Percentiles rank a stretch among this genome's conserved stretches.
Conservation (phyloP, 768 basidiomycete genomes). For the Xanthoconium purpureum region DNA sequence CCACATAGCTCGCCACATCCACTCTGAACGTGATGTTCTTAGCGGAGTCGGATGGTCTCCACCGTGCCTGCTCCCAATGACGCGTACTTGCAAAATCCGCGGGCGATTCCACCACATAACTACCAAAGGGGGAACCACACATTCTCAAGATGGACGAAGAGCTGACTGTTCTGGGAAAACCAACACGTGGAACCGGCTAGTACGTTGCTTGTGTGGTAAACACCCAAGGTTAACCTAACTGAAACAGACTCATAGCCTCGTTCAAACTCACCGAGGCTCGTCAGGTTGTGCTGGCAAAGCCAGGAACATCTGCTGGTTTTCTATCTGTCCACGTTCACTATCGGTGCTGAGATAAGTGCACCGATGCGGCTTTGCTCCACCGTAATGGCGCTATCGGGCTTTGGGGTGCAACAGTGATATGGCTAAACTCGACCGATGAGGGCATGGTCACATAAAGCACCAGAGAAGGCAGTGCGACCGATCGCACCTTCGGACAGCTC, state of each 20-base stretch:
- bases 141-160: constrained; percentile 15
- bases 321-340: neutral
- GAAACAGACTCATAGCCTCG: constrained; percentile 14
- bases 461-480: neutral
- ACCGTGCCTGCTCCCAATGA: constrained; percentile 17
- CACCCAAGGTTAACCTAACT: constrained; percentile 19
- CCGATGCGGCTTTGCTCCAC: no score
- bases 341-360: neutral
- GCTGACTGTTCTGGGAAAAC: constrained; percentile 20
- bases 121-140: constrained; percentile 9
- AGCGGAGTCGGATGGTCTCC: neutral
- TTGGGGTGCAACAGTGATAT: neutral
- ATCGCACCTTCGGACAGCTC: no score
- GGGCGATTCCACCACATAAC: constrained; percentile 10
- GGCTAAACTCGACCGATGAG: neutral
- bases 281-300: neutral
- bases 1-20: neutral
- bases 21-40: constrained; percentile 3
- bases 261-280: no score
- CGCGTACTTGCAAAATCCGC: constrained; percentile 23
- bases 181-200: constrained; percentile 11
- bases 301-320: neutral
- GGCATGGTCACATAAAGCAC: neutral
- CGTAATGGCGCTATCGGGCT: neutral
- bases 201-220: neutral